These are phyloP conservation scores for Mrakia frigida DNA, from an alignment of 768 basidiomycete species.

Conservation along the genomic window DNA sequence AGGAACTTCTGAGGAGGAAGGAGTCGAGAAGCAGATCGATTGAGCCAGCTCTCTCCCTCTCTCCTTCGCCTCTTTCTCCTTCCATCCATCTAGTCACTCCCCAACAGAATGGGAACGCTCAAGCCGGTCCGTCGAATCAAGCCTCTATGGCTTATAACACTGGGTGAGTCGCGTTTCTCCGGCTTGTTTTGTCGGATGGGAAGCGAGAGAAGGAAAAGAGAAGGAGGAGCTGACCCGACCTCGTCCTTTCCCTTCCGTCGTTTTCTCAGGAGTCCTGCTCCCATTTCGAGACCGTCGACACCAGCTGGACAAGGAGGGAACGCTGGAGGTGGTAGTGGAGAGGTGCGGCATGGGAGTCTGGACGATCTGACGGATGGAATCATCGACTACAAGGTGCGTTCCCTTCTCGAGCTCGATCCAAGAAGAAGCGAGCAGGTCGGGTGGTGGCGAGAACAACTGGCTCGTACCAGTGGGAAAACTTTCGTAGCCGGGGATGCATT, in stretches of 20 bases:
- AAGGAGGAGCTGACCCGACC: neutral
- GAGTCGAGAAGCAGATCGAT: neutral
- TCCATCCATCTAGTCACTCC: neutral
- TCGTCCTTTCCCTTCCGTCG: neutral
- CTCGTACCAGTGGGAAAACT: no score
- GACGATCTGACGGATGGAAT: conserved; percentile 15
- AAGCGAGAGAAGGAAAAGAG: neutral
- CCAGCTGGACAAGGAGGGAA: neutral
- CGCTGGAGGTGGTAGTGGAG: neutral
- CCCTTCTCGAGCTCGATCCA: neutral
- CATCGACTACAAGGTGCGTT: conserved; percentile 18
- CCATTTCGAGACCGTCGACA: neutral
- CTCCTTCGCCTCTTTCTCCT: neutral
- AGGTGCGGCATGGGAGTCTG: neutral
- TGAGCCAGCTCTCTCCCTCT: neutral
- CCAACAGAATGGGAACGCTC: conserved; percentile 2
- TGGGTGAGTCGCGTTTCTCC: neutral
- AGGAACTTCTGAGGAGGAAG: neutral
- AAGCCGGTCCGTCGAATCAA: conserved; percentile 1
- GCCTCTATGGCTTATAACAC: neutral
- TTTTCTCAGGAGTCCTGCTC: neutral
- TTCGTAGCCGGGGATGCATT: no score
- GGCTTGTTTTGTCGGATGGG: neutral
- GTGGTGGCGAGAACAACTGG: neutral
- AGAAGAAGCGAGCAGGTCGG: neutral